Conservation (phyloP, 2,329 filamentous ascomycete genomes). For the Tothia fuscella region DNA sequence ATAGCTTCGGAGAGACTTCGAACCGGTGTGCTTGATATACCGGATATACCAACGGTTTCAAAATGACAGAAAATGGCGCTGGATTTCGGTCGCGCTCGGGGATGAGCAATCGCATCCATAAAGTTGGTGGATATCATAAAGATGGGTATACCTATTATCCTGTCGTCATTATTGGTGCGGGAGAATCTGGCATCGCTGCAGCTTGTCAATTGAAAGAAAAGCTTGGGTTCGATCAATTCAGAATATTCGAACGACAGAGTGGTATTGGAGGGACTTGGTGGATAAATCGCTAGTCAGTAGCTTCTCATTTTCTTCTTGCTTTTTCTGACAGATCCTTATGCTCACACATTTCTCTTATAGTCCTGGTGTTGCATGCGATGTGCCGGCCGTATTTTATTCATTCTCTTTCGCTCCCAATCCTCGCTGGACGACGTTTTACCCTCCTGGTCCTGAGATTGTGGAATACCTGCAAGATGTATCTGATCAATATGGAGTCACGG, state of each 20-base stretch:
- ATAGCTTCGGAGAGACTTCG: too few species aligned
- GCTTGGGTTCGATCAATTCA: slow-evolving; percentile 46
- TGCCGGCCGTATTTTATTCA: slow-evolving; percentile 44
- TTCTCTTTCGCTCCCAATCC: slow-evolving; percentile 44
- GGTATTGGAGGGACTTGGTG: slow-evolving; percentile 54
- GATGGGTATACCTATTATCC: slow-evolving; percentile 33
- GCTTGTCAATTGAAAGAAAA: slow-evolving; percentile 46
- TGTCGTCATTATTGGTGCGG: slow-evolving; percentile 47
- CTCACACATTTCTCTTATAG: slow-evolving; percentile 7
- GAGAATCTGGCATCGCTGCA: slow-evolving; percentile 50
- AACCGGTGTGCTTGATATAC: too few species aligned
- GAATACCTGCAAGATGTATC: slow-evolving; percentile 43
- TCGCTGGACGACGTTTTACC: slow-evolving; percentile 38
- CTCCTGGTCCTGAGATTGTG: slow-evolving; percentile 38
- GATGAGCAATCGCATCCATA: slow-evolving; percentile 23
- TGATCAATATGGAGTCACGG: slow-evolving; percentile 38
- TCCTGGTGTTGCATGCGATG: slow-evolving; percentile 40
- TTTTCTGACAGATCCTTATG: background rate
- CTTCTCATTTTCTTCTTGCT: slow-evolving; percentile 14
- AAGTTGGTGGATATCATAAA: slow-evolving; percentile 25
- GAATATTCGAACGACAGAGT: slow-evolving; percentile 46
- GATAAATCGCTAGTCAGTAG: slow-evolving; percentile 48
- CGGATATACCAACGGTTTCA: too few species aligned
- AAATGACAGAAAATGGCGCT: too few species aligned
- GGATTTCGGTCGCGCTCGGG: too few species aligned